A percentile compares a stretch with the other conserved stretches of the same genome.
Evolutionary conservation across 2,329 filamentous ascomycete genomes (phyloP).

Genomic region (Paecilomyces fulvus): DNA sequence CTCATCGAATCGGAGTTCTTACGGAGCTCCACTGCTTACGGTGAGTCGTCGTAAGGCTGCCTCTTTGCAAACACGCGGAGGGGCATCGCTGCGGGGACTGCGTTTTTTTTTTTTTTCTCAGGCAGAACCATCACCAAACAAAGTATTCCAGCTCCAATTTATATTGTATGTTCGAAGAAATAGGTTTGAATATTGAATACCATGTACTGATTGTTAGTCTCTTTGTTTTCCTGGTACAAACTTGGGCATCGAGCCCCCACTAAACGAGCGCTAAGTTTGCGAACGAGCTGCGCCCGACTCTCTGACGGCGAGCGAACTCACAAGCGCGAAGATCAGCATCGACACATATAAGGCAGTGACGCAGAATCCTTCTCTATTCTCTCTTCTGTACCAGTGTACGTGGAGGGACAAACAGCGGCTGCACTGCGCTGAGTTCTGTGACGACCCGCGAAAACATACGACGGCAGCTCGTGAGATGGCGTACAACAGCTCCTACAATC

Average conservation of each 20-base stretch:
- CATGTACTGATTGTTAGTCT: neutral
- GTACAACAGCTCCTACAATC: conserved; percentile 88
- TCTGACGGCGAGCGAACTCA: neutral
- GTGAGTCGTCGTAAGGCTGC: neutral
- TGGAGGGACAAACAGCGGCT: neutral
- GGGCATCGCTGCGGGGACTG: neutral
- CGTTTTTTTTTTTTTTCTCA: neutral
- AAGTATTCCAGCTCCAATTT: neutral
- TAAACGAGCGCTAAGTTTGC: neutral
- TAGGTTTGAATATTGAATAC: neutral
- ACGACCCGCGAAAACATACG: neutral
- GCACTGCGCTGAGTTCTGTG: neutral
- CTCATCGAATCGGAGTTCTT: neutral
- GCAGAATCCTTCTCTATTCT: neutral
- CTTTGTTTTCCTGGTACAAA: neutral
- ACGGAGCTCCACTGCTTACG: neutral
- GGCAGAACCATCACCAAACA: neutral
- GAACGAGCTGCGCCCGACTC: neutral
- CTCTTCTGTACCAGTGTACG: neutral
- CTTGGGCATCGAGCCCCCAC: neutral
- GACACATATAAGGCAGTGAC: neutral
- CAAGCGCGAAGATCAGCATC: neutral
- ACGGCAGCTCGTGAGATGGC: conserved; percentile 54
- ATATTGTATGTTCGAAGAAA: neutral
- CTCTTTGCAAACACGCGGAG: neutral